These are phyloP conservation scores for Acidomyces sp. DNA, from an alignment of 495 filamentous ascomycete species.

Conservation along the genomic window DNA sequence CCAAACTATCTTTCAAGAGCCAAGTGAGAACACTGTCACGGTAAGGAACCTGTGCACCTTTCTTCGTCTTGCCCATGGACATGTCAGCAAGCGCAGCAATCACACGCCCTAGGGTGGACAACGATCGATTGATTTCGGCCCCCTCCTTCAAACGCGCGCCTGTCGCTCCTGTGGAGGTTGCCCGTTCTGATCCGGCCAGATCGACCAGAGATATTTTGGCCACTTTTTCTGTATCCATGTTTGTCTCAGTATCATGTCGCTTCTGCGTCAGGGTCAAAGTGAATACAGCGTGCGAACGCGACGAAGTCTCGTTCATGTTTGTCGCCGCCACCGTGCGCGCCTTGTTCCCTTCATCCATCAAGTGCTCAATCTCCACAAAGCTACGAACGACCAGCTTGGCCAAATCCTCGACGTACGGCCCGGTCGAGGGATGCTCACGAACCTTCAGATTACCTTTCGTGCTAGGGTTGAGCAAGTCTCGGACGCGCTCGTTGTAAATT, in stretches of 20 bases:
- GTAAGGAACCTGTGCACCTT: conserved; percentile 76
- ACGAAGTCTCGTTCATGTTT: conserved; percentile 99
- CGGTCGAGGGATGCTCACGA: conserved; percentile 91
- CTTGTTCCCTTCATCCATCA: conserved; percentile 99
- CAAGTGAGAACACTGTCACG: conserved; percentile 95
- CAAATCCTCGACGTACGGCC: conserved; percentile 95
- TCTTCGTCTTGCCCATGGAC: conserved; percentile 62
- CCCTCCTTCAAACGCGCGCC: conserved; percentile 95
- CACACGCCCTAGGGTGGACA: conserved; percentile 94
- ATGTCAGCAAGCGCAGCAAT: conserved; percentile 92
- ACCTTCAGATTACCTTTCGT: conserved; percentile 96
- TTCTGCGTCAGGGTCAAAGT: conserved; percentile 93
- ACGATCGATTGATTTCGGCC: conserved; percentile 93
- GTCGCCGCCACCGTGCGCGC: conserved; percentile 95
- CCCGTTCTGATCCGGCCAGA: conserved; percentile 93
- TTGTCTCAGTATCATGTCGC: conserved; percentile 80
- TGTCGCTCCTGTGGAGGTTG: conserved; percentile 87
- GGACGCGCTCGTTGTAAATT: conserved; percentile 97
- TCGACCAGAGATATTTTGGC: conserved; percentile 97
- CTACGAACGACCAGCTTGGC: conserved; percentile 95
- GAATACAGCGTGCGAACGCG: conserved; percentile 95
- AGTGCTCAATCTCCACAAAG: conserved; percentile 86
- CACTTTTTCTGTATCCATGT: conserved; percentile 93
- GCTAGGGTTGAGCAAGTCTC: conserved; percentile 88
- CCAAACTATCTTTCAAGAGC: conserved; percentile 92